These are phyloP conservation scores for Hypoxylon subgilvum DNA, from an alignment of 495 filamentous ascomycete species.

Conservation along the genomic window DNA sequence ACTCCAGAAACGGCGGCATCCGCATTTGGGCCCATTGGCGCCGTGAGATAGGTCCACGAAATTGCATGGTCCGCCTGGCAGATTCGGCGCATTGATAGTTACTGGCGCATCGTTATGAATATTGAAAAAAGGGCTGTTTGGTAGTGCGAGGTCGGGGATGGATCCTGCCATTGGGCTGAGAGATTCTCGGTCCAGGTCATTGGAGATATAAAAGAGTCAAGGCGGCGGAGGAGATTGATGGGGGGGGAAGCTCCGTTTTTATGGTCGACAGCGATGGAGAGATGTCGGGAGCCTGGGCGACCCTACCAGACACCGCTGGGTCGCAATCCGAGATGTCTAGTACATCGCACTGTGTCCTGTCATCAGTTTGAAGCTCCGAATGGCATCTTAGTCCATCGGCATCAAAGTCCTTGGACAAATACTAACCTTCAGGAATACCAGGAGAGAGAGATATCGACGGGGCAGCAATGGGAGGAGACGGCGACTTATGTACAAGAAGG, in stretches of 20 bases:
- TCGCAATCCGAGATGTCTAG: conserved; percentile 50
- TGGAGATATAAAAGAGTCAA: conserved; percentile 27
- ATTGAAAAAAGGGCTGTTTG: conserved; percentile 55
- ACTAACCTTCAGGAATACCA: conserved; percentile 34
- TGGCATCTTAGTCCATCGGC: conserved; percentile 29
- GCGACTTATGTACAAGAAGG: conserved; percentile 43
- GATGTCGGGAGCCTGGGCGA: conserved; percentile 34
- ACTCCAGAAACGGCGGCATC: conserved; percentile 72
- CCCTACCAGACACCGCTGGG: conserved; percentile 45
- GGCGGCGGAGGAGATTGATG: conserved; percentile 21
- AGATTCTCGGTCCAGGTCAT: conserved; percentile 37
- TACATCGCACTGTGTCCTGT: conserved; percentile 50
- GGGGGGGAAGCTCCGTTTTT: conserved; percentile 37
- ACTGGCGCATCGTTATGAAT: conserved; percentile 54
- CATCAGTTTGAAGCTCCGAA: conserved; percentile 41
- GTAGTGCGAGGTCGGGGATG: conserved; percentile 47
- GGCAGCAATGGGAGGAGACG: conserved; percentile 19
- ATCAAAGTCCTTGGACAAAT: conserved; percentile 43
- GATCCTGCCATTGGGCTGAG: conserved; percentile 57
- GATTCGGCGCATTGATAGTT: conserved; percentile 39
- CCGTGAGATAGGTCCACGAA: conserved; percentile 60
- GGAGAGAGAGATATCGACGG: conserved; percentile 25
- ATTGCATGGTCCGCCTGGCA: conserved; percentile 66
- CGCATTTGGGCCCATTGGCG: conserved; percentile 58
- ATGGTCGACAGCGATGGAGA: conserved; percentile 32